phyloP scores from a whole-genome alignment of 495 filamentous ascomycete genomes.

The Xylaria intraflava region DNA sequence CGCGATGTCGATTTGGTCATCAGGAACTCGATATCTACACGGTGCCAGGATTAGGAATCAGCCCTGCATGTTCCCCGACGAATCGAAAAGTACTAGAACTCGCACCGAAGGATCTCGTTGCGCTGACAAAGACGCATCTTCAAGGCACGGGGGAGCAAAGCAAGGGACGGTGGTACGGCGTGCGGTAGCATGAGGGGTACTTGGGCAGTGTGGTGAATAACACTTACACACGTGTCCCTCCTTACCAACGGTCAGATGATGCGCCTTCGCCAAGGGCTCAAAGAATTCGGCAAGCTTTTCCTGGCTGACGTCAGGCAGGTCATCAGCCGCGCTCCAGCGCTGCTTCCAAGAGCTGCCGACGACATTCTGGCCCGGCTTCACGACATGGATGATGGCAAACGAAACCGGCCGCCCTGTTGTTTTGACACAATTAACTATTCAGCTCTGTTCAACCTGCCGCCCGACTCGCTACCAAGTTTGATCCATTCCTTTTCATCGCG shows the following conservation, averaged over 20 bases:
- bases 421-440: constrained; percentile 1
- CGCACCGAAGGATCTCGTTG: neutral
- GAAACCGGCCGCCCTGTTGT: constrained; percentile 18
- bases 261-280: constrained; percentile 18
- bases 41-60: neutral
- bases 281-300: constrained; percentile 21
- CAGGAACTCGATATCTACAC: constrained; percentile 20
- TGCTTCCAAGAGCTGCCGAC: constrained; percentile 20
- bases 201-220: neutral
- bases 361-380: constrained; percentile 19
- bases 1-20: constrained; percentile 20
- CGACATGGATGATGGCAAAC: constrained; percentile 16
- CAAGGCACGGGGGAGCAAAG: neutral
- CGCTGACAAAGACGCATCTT: neutral
- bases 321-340: constrained; percentile 21
- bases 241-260: constrained; percentile 18
- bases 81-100: neutral
- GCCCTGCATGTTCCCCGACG: neutral
- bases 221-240: constrained; percentile 25
- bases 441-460: neutral
- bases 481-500: no score
- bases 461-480: neutral
- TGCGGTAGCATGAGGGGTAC: neutral
- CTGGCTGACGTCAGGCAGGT: constrained; percentile 18
- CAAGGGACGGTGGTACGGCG: neutral